Evolutionary conservation across 2,329 filamentous ascomycete genomes (phyloP).

Genomic region (Monilinia aucupariae): DNA sequence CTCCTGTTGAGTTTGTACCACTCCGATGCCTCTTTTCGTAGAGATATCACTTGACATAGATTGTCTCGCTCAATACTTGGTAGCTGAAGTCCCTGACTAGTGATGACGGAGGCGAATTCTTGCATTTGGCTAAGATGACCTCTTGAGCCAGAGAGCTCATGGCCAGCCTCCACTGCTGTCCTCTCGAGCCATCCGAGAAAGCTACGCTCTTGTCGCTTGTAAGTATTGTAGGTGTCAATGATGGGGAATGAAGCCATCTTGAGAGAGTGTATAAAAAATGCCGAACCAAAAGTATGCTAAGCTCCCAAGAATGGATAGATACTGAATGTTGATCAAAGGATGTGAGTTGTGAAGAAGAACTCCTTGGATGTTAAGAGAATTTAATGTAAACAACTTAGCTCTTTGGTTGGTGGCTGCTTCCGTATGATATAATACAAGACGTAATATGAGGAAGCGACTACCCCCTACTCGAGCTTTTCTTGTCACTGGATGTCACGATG

Average conservation of each 20-base stretch:
- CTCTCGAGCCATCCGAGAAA: not conserved
- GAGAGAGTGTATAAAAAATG: not conserved
- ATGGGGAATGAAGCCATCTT: not conserved
- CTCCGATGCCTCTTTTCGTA: not conserved
- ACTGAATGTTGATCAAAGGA: not conserved
- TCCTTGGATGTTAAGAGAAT: not conserved
- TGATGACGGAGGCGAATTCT: too few relatives aligned
- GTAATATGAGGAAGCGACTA: not conserved
- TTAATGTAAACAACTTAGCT: not conserved
- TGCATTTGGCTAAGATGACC: too few relatives aligned
- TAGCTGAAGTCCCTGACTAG: too few relatives aligned
- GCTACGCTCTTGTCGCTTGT: not conserved
- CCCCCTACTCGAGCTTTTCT: not conserved
- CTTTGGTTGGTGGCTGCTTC: not conserved
- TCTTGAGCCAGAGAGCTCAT: not conserved
- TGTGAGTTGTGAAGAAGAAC: not conserved
- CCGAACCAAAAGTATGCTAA: not conserved
- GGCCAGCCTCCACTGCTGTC: not conserved
- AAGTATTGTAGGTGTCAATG: not conserved
- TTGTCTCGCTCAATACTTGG: not conserved
- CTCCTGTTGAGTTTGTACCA: not conserved
- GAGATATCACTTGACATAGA: not conserved
- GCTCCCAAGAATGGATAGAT: not conserved
- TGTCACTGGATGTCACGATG: not conserved
- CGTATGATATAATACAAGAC: too few relatives aligned